Base-by-base conservation (phyloP, 169 alveolate species). In the Eimeria sp. region DNA sequence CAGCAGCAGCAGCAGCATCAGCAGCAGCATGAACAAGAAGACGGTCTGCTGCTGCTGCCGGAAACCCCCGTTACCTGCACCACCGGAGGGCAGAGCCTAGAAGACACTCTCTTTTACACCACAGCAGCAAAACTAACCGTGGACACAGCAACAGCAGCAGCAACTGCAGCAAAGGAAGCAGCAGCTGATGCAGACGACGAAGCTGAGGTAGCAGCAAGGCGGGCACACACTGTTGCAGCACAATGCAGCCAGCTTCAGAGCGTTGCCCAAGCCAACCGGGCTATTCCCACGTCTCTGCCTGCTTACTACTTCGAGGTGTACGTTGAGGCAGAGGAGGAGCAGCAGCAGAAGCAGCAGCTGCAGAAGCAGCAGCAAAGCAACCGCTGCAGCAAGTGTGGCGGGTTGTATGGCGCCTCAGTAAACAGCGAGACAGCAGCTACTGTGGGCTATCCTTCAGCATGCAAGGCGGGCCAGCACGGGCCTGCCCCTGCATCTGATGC, bases 281-380 rank as follows among this genome's bases (percentile, higher is more conserved):
- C 76, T 23, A 93, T 91, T 33, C 97, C 91, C 40, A 76, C 68
- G 49, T 93, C 96, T 27, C 88, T 80, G 56, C 97, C 91, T 14
- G 96, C 78, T 16, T 95, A 97, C 46, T 97, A 90, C 95, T 96
- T 91, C 78, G 97, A 90, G 89, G 97, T 95, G 71, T 85, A 87
- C 88, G 58, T 85, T n/a, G 85, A 33, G 25, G 30, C 80, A 27
- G 93, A 64, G 27, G 11, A 25, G 68, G 46, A 87, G 93, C 64
- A 56, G 60, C 74, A 56, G 90, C 90, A 82, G 89, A 46, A 82
- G 37, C 74, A 82, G 72, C 68, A 49, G 30, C 71, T 8, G 71
- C 16, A 54, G 90, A 54, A 77, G 68, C 43, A 56, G 76, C 60
- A 56, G 76, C 33, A 56, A 25, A 40, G 49, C 60, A 40, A 83